phyloP scores from a whole-genome alignment of 2,329 filamentous ascomycete genomes.

The Furcasterigmium furcatum region DNA sequence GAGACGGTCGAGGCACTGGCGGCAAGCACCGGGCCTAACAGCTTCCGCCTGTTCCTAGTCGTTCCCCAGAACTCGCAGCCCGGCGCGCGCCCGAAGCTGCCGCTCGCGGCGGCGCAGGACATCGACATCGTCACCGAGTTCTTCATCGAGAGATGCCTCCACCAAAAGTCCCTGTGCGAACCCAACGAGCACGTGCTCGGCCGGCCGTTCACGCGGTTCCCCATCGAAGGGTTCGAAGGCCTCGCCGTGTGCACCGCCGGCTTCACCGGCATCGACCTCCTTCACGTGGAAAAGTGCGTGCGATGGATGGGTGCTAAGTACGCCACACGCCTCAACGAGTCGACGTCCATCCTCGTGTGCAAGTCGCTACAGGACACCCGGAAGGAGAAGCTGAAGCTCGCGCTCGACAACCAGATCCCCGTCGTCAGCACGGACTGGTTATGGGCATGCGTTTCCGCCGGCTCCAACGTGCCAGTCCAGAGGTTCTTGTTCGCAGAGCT shows the following conservation, averaged over 20 bases:
- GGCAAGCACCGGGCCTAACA: constrained; percentile 20
- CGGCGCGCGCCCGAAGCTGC: constrained; percentile 35
- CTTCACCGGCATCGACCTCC: constrained; percentile 78
- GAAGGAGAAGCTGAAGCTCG: constrained; percentile 76
- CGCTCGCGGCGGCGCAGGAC: constrained; percentile 28
- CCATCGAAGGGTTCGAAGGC: constrained; percentile 65
- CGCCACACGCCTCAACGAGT: constrained; percentile 69
- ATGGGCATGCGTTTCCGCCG: constrained; percentile 70
- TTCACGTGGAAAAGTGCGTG: constrained; percentile 78
- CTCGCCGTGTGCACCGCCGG: constrained; percentile 77
- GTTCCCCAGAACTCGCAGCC: constrained; percentile 51
- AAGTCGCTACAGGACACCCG: constrained; percentile 53
- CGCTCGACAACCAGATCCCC: constrained; percentile 71
- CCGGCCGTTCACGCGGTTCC: constrained; percentile 70
- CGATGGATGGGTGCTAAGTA: constrained; percentile 77
- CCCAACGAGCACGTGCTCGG: constrained; percentile 71
- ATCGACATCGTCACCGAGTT: constrained; percentile 74
- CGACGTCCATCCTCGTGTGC: constrained; percentile 76
- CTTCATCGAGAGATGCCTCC: constrained; percentile 87
- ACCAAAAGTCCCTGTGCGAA: constrained; percentile 68
- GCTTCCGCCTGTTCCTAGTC: constrained; percentile 29
- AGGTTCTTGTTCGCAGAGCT: constrained; percentile 46
- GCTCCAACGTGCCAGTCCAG: constrained; percentile 41
- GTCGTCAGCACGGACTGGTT: constrained; percentile 83
- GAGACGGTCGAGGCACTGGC: constrained; percentile 37